These are phyloP conservation scores for Gaertneriomyces sp. DNA, from an alignment of 192 early-diverging fungal genomes.

Conservation along the genomic window DNA sequence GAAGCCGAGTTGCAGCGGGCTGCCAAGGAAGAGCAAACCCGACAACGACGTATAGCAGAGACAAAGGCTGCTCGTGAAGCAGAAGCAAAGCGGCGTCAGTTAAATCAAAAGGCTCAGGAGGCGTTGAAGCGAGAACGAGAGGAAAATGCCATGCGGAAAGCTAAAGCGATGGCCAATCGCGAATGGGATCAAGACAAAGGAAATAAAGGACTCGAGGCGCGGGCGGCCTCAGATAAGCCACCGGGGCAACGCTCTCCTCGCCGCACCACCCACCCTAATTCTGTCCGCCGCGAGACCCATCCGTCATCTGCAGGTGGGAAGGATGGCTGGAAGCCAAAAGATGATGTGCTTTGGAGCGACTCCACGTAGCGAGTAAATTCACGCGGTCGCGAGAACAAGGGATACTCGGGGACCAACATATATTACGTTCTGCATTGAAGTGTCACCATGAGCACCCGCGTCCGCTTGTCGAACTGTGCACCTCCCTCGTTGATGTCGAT, in stretches of 20 bases:
- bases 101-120: slow-evolving; percentile 1
- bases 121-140: slow-evolving; percentile 22
- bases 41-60: slow-evolving; percentile 3
- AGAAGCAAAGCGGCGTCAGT: background rate
- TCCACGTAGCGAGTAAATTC: too few relatives aligned
- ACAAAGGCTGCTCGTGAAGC: slow-evolving; percentile 7
- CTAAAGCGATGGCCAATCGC: slow-evolving; percentile 2
- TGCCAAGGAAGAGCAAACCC: background rate
- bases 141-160: slow-evolving; percentile 26
- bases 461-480: slow-evolving; percentile 25
- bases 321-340: too few relatives aligned
- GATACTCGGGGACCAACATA: too few relatives aligned
- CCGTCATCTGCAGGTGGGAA: too few relatives aligned
- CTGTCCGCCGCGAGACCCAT: too few relatives aligned
- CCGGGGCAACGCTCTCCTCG: too few relatives aligned
- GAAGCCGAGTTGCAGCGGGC: background rate
- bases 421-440: slow-evolving; percentile 9
- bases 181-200: slow-evolving; percentile 24
- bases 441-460: slow-evolving; percentile 20
- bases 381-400: too few relatives aligned
- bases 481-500: slow-evolving; percentile 25
- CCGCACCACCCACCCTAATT: too few relatives aligned
- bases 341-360: too few relatives aligned
- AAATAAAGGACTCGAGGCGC: background rate
- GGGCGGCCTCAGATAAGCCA: too few relatives aligned